Base-by-base conservation (phyloP, 164 flowering plant genomes). In the Warburgia ugandensis region DNA sequence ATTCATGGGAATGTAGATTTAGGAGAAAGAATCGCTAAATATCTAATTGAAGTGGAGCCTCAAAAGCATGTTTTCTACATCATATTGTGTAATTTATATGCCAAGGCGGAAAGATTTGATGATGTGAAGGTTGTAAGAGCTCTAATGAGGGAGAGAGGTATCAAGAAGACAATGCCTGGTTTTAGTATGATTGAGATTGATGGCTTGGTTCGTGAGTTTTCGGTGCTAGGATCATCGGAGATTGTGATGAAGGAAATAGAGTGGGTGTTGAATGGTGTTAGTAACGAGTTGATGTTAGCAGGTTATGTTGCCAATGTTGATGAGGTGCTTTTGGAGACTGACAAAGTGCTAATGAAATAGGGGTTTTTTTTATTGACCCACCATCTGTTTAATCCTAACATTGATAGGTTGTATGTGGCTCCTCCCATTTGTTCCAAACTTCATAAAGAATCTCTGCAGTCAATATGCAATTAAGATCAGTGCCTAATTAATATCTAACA, bases 161-260 rank as follows among this genome's bases (percentile, higher is more conserved):
- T 87, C 6, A 73, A 56, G 43, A 87, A 86, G 66, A 61, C 59
- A 13, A 65, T 68, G 16, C 83, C 81, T 17, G 96, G 96, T 23
- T 73, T 73, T 56, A 87, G 96, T 66, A 63, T 67, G 76, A 68
- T 84, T 62, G 87, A 84, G 63, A 50, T 80, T 44, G 77, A 77
- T 59, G 85, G 87, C 11, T 37, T 59, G 43, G 70, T 87, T 62
- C 54, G 65, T 55, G 90, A 81, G 52, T 84, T 84, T 46, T 80
- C 87, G 16, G 76, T 75, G 14, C 55, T 37, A 48, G 81, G 83
- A 49, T 75, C 78, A 3, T 61, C 64, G 44, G 66, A 58, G 20
- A 61, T 67, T 37, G 36, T 33, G 50, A 65, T 72, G 74, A 61
- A 62, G 63, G 72, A 67, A 50, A 27, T 80, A 25, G 36, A 55